Conservation (phyloP, 306 rosid genomes). For the Vicia faba region DNA sequence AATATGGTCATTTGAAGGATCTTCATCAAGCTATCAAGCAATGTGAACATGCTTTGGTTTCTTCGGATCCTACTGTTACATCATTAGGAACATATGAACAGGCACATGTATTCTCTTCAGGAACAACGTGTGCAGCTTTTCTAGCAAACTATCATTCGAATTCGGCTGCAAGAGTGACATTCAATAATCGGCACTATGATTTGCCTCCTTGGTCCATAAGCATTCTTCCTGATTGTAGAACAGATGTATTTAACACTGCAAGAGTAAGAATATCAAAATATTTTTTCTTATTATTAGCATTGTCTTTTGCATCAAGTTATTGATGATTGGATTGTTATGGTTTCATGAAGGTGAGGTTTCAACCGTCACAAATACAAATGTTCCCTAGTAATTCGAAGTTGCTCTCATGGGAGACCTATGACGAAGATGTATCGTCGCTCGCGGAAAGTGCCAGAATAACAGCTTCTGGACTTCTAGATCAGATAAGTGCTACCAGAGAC, state of each 20-base stretch:
- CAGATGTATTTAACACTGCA: constrained; percentile 83
- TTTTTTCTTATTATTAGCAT: constrained; percentile 34
- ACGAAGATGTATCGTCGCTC: constrained; percentile 74
- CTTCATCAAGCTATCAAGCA: constrained; percentile 82
- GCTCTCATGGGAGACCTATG: constrained; percentile 75
- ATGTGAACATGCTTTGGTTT: constrained; percentile 81
- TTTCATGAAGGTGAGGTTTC: constrained; percentile 72
- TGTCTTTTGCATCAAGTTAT: constrained; percentile 26
- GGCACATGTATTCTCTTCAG: constrained; percentile 80
- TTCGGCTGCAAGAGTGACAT: constrained; percentile 64
- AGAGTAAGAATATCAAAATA: constrained; percentile 49
- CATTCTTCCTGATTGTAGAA: constrained; percentile 91
- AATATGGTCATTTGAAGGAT: constrained; percentile 79
- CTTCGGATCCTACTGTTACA: constrained; percentile 75
- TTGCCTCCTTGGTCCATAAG: constrained; percentile 98
- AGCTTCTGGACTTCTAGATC: constrained; percentile 76
- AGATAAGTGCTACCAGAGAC: constrained; percentile 78
- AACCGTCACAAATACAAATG: constrained; percentile 66
- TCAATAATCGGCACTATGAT: constrained; percentile 69
- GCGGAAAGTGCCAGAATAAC: constrained; percentile 59
- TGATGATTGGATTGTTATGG: constrained; percentile 40
- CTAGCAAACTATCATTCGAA: constrained; percentile 65
- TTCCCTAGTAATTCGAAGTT: constrained; percentile 56
- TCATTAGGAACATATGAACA: constrained; percentile 77
- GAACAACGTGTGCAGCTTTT: constrained; percentile 78